These are phyloP conservation scores for Sporothrix dimorphospora DNA, from an alignment of 2,329 filamentous ascomycete species.

Conservation along the genomic window DNA sequence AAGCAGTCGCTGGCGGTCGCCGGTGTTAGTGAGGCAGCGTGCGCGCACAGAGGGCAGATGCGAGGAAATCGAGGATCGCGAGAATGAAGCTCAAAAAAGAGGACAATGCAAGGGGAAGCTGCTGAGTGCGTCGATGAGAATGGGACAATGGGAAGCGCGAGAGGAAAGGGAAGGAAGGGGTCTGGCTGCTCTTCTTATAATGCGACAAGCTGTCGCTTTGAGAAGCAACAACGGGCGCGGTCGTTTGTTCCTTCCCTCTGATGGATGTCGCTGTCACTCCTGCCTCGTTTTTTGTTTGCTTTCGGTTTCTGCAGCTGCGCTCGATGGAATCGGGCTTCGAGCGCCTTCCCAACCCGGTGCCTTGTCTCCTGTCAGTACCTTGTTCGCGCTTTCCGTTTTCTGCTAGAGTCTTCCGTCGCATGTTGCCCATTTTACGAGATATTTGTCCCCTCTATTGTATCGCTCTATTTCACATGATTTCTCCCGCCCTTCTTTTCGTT, in stretches of 20 bases:
- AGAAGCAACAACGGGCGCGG: neutral
- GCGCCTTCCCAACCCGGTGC: neutral
- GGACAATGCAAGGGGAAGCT: neutral
- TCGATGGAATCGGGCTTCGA: neutral
- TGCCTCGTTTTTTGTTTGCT: slow-evolving; percentile 1
- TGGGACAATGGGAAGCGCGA: neutral
- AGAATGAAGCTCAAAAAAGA: neutral
- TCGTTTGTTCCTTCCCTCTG: slow-evolving; percentile 18
- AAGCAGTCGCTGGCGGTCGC: neutral
- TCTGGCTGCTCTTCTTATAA: slow-evolving; percentile 14
- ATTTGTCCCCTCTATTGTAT: slow-evolving; percentile 2
- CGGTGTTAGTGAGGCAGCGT: neutral
- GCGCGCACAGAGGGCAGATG: neutral
- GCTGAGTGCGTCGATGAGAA: neutral
- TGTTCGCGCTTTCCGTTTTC: neutral
- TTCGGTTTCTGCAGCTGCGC: neutral
- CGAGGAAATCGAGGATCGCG: neutral
- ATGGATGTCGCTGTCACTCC: neutral
- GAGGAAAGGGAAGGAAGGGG: neutral
- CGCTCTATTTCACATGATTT: neutral
- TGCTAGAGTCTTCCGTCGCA: neutral
- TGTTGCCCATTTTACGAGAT: neutral
- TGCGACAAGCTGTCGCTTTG: slow-evolving; percentile 8
- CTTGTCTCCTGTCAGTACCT: neutral
- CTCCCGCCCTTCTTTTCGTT: neutral